Base-by-base conservation (phyloP, 805 yeast genomes). In the Blastobotrys mokoenaii region DNA sequence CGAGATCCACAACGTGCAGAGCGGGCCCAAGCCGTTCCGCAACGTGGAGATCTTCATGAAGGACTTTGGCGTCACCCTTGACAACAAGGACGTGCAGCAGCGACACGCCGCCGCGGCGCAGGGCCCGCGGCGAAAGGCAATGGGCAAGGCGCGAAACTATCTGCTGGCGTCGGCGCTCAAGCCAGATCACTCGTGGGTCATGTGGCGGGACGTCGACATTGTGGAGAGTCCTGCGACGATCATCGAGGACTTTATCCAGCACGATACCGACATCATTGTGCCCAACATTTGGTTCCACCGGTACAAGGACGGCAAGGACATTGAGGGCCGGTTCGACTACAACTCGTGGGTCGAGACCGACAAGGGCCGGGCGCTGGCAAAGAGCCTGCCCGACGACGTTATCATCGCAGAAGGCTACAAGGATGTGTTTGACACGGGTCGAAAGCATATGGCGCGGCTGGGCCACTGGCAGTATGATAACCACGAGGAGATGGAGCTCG, bases 191-290 rank as follows among this genome's bases (percentile, higher is more conserved):
- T 80, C 93, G 2, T 84, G 84, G 79, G 94, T 86, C 7, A 82
- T 84, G 58, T 86, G 95, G 95, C 70, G 95, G 67, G 95, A 86
- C 67, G 93, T 85, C 9, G 95, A 86, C 63, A 90, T 86, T 15
- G 93, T 85, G 59, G 81, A 88, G 1, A 77, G 79, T 29, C 89
- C 94, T 2, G 73, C 77, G 1, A 79, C 90, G 1, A 77, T 86
- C 46, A 64, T 86, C 49, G 93, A 86, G 63, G 95, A 86, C 63
- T 66, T 86, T 57, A 86, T 85, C 89, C 85, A 81, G 57, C 94
- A 85, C 62, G 79, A 81, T 60, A 80, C 77, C 59, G 95, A 86
- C 61, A 84, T 86, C 17, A 80, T 86, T 38, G 95, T 86, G 8
- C 95, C 95, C 18, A 86, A 86, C 59, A 89, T 86, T 43, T 86